Evolutionary conservation across 2,329 filamentous ascomycete species (phyloP).

Genomic region (Macroventuria anomochaeta): DNA sequence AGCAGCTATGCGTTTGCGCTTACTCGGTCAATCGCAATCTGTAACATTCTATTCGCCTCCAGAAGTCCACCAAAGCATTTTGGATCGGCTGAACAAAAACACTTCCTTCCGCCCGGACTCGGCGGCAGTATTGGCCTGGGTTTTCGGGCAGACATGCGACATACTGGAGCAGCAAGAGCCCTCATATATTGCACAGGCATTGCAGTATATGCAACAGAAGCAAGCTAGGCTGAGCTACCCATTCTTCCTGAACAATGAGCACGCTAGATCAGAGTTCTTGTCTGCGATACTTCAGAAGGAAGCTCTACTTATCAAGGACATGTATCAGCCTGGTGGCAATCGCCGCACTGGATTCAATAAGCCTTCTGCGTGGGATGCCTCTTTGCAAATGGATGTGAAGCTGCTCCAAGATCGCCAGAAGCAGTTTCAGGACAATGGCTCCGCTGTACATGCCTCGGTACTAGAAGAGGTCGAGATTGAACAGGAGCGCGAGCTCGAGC

Average conservation of each 20-base stretch:
- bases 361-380: constrained; percentile 19
- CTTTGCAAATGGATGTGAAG: constrained; percentile 41
- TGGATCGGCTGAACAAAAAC: constrained; percentile 36
- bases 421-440: constrained; percentile 53
- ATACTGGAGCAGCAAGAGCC: constrained; percentile 65
- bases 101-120: constrained; percentile 5
- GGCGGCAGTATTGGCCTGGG: constrained; percentile 54
- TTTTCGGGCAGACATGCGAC: constrained; percentile 68
- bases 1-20: constrained; percentile 71
- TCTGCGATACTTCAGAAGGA: constrained; percentile 59
- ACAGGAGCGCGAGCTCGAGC: constrained; percentile 58
- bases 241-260: constrained; percentile 48
- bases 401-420: constrained; percentile 47
- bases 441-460: constrained; percentile 56
- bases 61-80: constrained; percentile 68
- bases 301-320: constrained; percentile 62
- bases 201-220: constrained; percentile 64
- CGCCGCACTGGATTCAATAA: constrained; percentile 15
- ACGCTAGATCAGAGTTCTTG: constrained; percentile 53
- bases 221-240: constrained; percentile 57
- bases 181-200: constrained; percentile 66
- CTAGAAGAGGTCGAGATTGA: constrained; percentile 61
- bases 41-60: constrained; percentile 62
- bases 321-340: constrained; percentile 58
- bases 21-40: constrained; percentile 64